Base-by-base conservation (phyloP, 768 basidiomycete species). In the Holtermanniella nyarrowii region DNA sequence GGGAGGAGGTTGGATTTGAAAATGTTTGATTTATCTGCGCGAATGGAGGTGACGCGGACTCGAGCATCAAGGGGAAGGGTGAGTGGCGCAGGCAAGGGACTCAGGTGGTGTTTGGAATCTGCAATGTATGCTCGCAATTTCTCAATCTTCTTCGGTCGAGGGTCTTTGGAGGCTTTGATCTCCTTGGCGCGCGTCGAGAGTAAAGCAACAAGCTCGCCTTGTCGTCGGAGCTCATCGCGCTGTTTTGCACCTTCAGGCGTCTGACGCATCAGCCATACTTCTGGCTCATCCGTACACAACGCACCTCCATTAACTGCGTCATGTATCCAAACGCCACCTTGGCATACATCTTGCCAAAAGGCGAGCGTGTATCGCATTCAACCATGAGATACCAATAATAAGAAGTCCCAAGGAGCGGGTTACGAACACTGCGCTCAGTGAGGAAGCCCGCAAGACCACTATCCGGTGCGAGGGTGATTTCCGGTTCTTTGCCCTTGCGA, bases 311-410 rank as follows among this genome's bases (percentile, higher is more conserved):
- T 26, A 97, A 81, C 71, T 85, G 84, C 63, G 79, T 82, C 80
- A 88, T 84, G 65, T 89, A 97, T 56, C 84, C 85, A 75, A 81
- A 91, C 4, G 87, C 86, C 5, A 95, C 87, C 40, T 83, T 78
- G 3, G 84, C 88, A 60, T 90, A 97, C 85, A 93, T 89, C 75
- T 88, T 90, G 3, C 86, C 86, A 3, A 65, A 54, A 68, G 88
- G 81, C 21, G 82, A 76, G 54, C 82, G 81, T 64, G 90, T 88
- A 62, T 90, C 87, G 42, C 87, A 73, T 20, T 88, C 86, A 3
- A 97, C 91, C 81, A 90, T 89, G 50, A 97, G 81, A 62, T 97
- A 99, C 95, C 95, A 97, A 68, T 93, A 86, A 57, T 97, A 76
- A 22, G 87, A 78, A 61, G 96, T 96, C 0, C 91, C 95, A 1